phyloP scores from a whole-genome alignment of 345 rosid species.

The Populus euphratica region DNA sequence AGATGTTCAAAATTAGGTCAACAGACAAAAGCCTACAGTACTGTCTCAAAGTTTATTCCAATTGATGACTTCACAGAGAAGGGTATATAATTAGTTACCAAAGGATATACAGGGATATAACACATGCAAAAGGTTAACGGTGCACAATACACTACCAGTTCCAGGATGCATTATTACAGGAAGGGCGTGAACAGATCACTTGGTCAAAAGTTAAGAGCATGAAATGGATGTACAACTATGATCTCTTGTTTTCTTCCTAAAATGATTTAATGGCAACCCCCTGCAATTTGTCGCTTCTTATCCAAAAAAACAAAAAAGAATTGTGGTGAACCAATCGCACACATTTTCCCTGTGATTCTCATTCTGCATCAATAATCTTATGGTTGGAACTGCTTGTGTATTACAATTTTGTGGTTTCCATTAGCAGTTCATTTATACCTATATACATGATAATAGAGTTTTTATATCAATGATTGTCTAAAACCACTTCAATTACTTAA shows the following conservation, averaged over 20 bases:
- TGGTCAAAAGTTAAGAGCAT: background rate
- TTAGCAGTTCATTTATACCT: background rate
- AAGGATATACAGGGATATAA: background rate
- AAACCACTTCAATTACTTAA: background rate
- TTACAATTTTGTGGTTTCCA: background rate
- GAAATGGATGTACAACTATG: background rate
- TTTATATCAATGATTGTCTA: background rate
- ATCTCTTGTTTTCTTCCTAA: background rate
- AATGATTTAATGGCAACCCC: background rate
- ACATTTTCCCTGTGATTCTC: background rate
- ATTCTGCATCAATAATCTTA: background rate
- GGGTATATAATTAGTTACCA: background rate
- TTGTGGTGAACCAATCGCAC: background rate
- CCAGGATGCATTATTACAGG: background rate
- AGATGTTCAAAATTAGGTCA: constrained; percentile 3
- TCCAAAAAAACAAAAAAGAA: background rate
- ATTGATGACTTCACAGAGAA: background rate
- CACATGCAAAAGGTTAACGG: background rate
- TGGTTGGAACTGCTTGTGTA: background rate
- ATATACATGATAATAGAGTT: background rate
- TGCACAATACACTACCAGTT: background rate
- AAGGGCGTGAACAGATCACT: background rate
- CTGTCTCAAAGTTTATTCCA: background rate
- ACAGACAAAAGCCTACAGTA: background rate
- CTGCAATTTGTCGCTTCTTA: background rate